phyloP scores from a whole-genome alignment of 768 basidiomycete species.

The Kwoniella botswanensis region DNA sequence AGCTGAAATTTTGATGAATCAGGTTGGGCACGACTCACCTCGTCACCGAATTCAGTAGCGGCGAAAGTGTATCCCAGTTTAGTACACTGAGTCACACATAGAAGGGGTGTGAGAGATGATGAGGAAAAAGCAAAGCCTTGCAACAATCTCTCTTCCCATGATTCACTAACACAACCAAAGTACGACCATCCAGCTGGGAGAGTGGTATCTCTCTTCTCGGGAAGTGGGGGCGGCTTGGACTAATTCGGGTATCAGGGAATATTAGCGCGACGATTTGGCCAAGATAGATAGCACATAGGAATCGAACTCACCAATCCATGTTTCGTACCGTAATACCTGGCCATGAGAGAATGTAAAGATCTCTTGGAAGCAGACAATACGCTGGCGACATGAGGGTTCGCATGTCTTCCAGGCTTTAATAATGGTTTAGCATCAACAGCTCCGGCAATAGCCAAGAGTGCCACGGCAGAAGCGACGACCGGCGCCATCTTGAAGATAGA shows the following conservation, averaged over 20 bases:
- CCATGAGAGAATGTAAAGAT: conserved; percentile 25
- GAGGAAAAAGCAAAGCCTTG: conserved; percentile 52
- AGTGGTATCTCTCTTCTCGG: conserved; percentile 42
- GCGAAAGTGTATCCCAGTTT: conserved; percentile 47
- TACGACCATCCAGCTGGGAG: conserved; percentile 54
- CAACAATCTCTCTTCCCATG: conserved; percentile 48
- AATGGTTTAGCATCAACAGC: conserved; percentile 45
- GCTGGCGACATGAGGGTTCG: conserved; percentile 48
- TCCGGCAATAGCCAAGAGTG: conserved; percentile 36
- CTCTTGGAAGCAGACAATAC: conserved; percentile 37
- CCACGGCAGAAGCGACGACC: conserved; percentile 44
- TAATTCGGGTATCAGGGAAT: background rate
- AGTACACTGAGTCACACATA: conserved; percentile 52
- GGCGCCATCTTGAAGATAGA: conserved; percentile 46
- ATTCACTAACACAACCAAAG: conserved; percentile 54
- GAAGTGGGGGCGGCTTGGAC: conserved; percentile 48
- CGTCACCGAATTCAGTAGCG: conserved; percentile 53
- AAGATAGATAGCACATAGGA: background rate
- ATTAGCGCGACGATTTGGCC: background rate
- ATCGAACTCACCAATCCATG: conserved; percentile 51
- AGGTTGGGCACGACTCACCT: conserved; percentile 35
- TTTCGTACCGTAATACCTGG: conserved; percentile 47
- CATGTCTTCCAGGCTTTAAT: conserved; percentile 51
- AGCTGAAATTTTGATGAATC: too few relatives aligned
- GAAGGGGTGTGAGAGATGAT: conserved; percentile 31